A percentile compares a stretch with the other conserved stretches of the same genome.
phyloP scores from a whole-genome alignment of 768 basidiomycete species.

The Cubamyces lactineus region DNA sequence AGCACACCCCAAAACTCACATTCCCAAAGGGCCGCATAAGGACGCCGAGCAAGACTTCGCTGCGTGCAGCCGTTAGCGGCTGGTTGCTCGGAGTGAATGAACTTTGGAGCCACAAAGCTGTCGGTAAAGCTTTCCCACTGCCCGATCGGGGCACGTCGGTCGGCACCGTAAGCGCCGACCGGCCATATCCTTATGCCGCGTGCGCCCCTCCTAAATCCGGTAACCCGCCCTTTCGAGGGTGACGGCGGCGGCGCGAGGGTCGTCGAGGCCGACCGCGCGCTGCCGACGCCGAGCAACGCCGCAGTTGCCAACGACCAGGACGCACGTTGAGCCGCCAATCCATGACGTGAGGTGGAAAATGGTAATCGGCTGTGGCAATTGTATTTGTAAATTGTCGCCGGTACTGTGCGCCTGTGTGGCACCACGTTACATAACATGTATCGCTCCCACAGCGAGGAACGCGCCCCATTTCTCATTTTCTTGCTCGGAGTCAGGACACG shows the following conservation, averaged over 20 bases:
- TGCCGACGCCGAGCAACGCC: conserved; percentile 11
- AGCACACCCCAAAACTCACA: conserved; percentile 10
- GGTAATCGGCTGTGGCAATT: conserved; percentile 2
- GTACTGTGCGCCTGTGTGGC: conserved; percentile 6
- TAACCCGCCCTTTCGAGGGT: neutral
- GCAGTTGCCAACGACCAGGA: conserved; percentile 4
- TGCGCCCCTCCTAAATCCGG: neutral
- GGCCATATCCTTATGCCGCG: conserved; percentile 1
- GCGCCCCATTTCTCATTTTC: conserved; percentile 13
- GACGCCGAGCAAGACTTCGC: no score
- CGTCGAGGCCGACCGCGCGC: neutral
- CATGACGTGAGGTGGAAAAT: conserved; percentile 9
- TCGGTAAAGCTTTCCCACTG: neutral
- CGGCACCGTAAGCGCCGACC: neutral
- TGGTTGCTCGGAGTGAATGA: no score
- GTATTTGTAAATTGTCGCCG: neutral
- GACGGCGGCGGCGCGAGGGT: neutral
- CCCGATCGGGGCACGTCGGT: conserved; percentile 10
- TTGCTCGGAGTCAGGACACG: neutral
- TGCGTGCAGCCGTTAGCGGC: no score
- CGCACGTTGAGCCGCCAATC: conserved; percentile 3
- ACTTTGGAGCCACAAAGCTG: neutral
- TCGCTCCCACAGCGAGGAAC: neutral
- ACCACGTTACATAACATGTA: neutral
- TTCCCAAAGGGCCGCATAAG: neutral